phyloP scores from a whole-genome alignment of 495 filamentous ascomycete genomes.

The Beverwykella pulmonaria region DNA sequence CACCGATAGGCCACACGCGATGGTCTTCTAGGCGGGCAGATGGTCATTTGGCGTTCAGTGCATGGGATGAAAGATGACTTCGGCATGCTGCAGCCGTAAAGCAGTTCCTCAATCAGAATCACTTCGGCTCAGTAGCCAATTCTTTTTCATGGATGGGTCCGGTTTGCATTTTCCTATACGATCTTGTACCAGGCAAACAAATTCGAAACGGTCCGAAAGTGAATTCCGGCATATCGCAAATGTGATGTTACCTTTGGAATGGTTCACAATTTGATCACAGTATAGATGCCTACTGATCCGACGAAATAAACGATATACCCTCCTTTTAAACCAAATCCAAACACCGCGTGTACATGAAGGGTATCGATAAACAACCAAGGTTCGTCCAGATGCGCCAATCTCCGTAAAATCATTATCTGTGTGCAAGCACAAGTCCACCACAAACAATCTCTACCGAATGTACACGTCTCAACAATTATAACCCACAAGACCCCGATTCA shows the following conservation, averaged over 20 bases:
- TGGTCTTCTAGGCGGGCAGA: constrained; percentile 52
- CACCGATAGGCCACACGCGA: constrained; percentile 98
- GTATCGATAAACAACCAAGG: neutral
- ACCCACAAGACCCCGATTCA: too few relatives aligned
- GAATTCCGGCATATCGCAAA: constrained; percentile 9
- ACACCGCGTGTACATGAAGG: neutral
- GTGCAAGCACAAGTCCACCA: too few relatives aligned
- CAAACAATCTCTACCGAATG: too few relatives aligned
- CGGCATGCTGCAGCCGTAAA: constrained; percentile 40
- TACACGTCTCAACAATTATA: too few relatives aligned
- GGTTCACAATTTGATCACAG: neutral
- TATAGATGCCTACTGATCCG: neutral
- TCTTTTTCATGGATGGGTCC: constrained; percentile 33
- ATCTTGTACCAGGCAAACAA: constrained; percentile 33
- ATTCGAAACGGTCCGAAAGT: constrained; percentile 37
- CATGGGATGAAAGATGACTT: constrained; percentile 35
- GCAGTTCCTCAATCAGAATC: constrained; percentile 24
- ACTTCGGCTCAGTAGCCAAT: constrained; percentile 29
- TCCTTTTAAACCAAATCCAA: neutral
- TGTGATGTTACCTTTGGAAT: constrained; percentile 22
- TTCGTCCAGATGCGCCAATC: too few relatives aligned
- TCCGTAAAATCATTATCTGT: too few relatives aligned
- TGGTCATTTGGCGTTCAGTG: constrained; percentile 33
- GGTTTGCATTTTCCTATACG: constrained; percentile 36
- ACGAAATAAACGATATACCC: neutral